phyloP scores from a whole-genome alignment of 805 yeast species.

The Saturnispora galanensis region DNA sequence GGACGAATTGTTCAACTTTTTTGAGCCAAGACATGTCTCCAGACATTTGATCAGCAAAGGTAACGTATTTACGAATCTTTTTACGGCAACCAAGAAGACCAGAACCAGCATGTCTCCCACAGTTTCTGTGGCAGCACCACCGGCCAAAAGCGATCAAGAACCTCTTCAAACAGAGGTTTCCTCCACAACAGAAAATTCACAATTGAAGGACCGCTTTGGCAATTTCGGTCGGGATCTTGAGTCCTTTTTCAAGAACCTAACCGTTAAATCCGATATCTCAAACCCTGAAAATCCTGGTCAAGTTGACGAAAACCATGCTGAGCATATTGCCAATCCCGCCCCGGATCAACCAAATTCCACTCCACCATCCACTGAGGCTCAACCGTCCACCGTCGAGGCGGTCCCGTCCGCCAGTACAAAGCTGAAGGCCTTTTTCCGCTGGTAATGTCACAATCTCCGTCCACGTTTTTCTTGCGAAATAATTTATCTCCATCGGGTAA shows the following conservation, averaged over 20 bases:
- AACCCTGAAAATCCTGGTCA: neutral
- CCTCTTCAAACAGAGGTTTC: too few species aligned
- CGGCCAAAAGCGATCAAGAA: too few species aligned
- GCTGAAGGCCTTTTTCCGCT: conserved; percentile 4
- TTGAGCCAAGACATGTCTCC: conserved; percentile 26
- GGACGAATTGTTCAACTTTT: conserved; percentile 49
- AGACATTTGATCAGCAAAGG: conserved; percentile 8
- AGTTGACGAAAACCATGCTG: neutral
- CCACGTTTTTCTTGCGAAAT: too few species aligned
- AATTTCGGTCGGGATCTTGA: conserved; percentile 8
- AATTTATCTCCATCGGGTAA: too few species aligned
- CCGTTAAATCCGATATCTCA: neutral
- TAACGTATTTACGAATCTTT: conserved; percentile 6
- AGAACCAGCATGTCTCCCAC: too few species aligned
- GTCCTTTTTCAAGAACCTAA: conserved; percentile 1
- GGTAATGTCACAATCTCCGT: neutral
- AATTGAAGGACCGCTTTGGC: neutral
- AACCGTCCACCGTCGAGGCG: too few species aligned
- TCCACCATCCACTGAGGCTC: too few species aligned
- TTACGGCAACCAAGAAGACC: neutral
- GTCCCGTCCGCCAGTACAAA: neutral
- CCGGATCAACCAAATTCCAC: neutral
- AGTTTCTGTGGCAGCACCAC: too few species aligned
- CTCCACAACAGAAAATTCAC: too few species aligned
- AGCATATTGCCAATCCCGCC: neutral